Base-by-base conservation (phyloP, 768 basidiomycete genomes). In the Tricholoma hemisulphureum region DNA sequence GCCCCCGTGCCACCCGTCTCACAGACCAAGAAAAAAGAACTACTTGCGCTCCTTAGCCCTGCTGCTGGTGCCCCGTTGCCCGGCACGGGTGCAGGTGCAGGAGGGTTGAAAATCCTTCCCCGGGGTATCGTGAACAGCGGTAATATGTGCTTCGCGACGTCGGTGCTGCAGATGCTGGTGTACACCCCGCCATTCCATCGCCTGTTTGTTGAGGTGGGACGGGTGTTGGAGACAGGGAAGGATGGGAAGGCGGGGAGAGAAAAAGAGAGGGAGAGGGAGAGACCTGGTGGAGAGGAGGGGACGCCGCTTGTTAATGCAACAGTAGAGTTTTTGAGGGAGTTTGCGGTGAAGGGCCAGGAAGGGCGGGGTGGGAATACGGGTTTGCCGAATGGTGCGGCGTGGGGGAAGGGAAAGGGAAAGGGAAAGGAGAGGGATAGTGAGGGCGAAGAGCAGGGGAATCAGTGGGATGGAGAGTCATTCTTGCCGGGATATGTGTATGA, bases 61-160 rank as follows among this genome's bases (percentile, higher is more conserved):
- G 76, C 74, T 0, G 67, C 78, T 13, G 32, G 60, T 21, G 50
- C 59, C 16, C 46, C 26, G 2, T 28, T 43, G 49, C 32, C 58
- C 58, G 45, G 16, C 35, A 46, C 52, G 23, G 31, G 48, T 1
- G n/a, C 46, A 16, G 50, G 52, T 2, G 20, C 59, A 23, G 50
- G 43, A 18, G 49, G 28, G 24, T 14, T 31, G 6, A 35, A 55
- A 8, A 82, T 91, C 31, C 76, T 79, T 6, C 85, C 92, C 0
- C 80, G 95, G 13, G 96, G 96, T 4, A 75, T 99, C 50, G 80
- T 98, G 63, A 99, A 99, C 72, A 89, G 85, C 2, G 95, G 96
- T 0, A 99, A 99, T 73, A 88, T 98, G 87, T 99, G 96, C 70
- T 99, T 98, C 68, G 95, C 95, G 26, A 99, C 98, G 66, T 86